Base-by-base conservation (phyloP, 345 rosid species). In the Ricinus communis region DNA sequence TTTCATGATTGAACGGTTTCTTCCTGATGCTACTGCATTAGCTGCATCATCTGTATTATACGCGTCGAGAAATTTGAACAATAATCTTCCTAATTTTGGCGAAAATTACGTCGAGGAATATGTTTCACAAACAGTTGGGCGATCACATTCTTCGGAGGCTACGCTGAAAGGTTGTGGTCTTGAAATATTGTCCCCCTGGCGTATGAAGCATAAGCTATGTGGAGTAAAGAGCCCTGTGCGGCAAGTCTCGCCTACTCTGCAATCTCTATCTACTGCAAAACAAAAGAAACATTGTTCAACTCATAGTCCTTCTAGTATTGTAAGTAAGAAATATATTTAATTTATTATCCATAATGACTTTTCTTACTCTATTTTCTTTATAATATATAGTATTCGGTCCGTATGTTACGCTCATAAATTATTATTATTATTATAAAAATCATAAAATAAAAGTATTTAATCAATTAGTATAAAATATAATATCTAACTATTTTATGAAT, bases 1-100 rank as follows among this genome's bases (percentile, higher is more conserved):
- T 61, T 91, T 83, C 83, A 91, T 90, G 76, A 93, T 93, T 12
- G 82, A 90, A 69, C 65, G 96, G 60, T 91, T 93, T 76, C 85
- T 91, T 40, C 94, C 93, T 0, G 97, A 84, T 67, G 96, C 96
- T 16, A 84, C 85, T 13, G 96, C 93, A 53, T 67, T 90, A 69
- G 98, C 96, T 5, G 82, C 84, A 53, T 80, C 89, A 6, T 91
- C 91, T 7, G 83, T 78, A 49, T 60, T 76, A 15, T 67, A 50
- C 31, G 59, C 73, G n/a, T 76, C 86, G 3, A 82, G 61, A 64
- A 72, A 81, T 69, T 50, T 68, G 73, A 79, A 71, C 76, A 71
- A 71, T 71, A 83, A 71, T 46, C 70, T 80, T 38, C 78, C 84
- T 0, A 70, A 73, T 6, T 66, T 70, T 46, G 69, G 33, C 40